Percentiles rank a stretch among this genome's conserved stretches.
Evolutionary conservation across 202 grass and related monocot species (phyloP).

Genomic region (Setaria viridis): DNA sequence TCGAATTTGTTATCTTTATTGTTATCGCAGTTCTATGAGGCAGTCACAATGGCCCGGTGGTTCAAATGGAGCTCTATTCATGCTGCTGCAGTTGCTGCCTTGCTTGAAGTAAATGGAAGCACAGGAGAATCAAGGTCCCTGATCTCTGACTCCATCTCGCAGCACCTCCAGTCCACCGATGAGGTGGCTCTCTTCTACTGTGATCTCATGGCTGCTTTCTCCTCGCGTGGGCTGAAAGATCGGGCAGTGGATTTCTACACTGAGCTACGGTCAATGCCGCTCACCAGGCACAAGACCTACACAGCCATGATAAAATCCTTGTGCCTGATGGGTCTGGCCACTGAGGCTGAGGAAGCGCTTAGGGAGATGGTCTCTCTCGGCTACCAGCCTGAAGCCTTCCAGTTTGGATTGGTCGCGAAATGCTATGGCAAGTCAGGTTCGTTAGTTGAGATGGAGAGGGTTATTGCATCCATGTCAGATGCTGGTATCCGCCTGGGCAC

Average conservation of each 20-base stretch:
- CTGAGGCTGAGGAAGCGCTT: slow-evolving; percentile 71
- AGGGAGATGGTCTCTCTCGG: slow-evolving; percentile 62
- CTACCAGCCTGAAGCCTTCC: slow-evolving; percentile 63
- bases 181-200: slow-evolving; percentile 75
- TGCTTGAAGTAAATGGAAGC: slow-evolving; percentile 62
- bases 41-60: slow-evolving; percentile 73
- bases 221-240: slow-evolving; percentile 56
- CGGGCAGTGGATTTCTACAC: slow-evolving; percentile 56
- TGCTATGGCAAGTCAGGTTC: slow-evolving; percentile 73
- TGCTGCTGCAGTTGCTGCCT: slow-evolving; percentile 53
- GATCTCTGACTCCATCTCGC: slow-evolving; percentile 58
- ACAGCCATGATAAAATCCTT: slow-evolving; percentile 72
- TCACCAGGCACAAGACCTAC: slow-evolving; percentile 46
- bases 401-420: slow-evolving; percentile 68
- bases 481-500: slow-evolving; percentile 63
- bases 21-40: slow-evolving; percentile 67
- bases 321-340: slow-evolving; percentile 67
- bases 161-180: slow-evolving; percentile 43
- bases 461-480: slow-evolving; percentile 69
- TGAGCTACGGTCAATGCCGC: slow-evolving; percentile 51
- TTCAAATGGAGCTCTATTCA: slow-evolving; percentile 83
- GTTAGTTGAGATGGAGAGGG: slow-evolving; percentile 65
- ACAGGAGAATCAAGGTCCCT: slow-evolving; percentile 56
- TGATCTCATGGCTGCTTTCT: slow-evolving; percentile 80
- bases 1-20: not conserved